These are phyloP conservation scores for Lentinula guzmanii DNA, from an alignment of 768 basidiomycete species.

Conservation along the genomic window DNA sequence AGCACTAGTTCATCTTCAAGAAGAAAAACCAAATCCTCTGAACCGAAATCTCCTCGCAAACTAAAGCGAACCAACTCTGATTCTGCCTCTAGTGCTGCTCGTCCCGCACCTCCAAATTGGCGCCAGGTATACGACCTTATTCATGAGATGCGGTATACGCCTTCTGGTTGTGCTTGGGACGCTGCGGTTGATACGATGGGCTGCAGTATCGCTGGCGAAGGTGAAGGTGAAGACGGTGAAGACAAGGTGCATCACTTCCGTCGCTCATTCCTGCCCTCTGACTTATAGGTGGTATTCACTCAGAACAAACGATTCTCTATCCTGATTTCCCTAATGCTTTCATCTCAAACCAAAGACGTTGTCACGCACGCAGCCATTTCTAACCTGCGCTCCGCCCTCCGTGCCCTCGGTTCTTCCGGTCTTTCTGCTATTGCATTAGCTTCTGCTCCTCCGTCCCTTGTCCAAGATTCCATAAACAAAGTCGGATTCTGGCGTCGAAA, in stretches of 20 bases:
- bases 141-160: constrained; percentile 65
- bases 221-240: constrained; percentile 57
- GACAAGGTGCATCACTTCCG: constrained; percentile 29
- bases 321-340: constrained; percentile 91
- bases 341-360: constrained; percentile 93
- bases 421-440: constrained; percentile 69
- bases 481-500: constrained; percentile 94
- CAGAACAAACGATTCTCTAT: constrained; percentile 81
- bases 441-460: constrained; percentile 50
- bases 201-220: constrained; percentile 60
- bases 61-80: constrained; percentile 47
- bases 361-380: constrained; percentile 76
- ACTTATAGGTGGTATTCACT: not conserved
- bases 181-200: constrained; percentile 96
- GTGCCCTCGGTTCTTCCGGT: constrained; percentile 41
- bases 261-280: not conserved
- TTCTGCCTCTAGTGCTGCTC: constrained; percentile 41
- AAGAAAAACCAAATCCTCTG: constrained; percentile 17
- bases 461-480: constrained; percentile 76
- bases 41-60: constrained; percentile 41
- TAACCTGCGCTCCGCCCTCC: constrained; percentile 67
- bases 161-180: constrained; percentile 21
- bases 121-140: constrained; percentile 64
- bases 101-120: constrained; percentile 67
- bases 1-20: constrained; percentile 1